Percentiles rank a stretch among this genome's conserved stretches.
Evolutionary conservation across 495 filamentous ascomycete genomes (phyloP).

Genomic region (Elasticomyces elasticus): DNA sequence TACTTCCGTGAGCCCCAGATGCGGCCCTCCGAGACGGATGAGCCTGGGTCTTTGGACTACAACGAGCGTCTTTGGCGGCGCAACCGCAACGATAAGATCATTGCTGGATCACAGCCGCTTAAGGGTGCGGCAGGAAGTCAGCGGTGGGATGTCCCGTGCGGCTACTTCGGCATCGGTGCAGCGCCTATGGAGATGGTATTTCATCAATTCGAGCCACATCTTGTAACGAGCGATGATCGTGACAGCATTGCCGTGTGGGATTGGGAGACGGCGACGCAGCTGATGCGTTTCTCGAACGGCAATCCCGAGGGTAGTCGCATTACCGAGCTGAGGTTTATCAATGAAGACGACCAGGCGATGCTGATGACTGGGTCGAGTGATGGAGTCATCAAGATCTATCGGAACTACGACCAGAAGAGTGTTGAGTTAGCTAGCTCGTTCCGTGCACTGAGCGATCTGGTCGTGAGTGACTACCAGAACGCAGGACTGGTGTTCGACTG

Average conservation of each 20-base stretch:
- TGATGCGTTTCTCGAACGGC: slow-evolving; percentile 84
- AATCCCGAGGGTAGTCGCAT: slow-evolving; percentile 87
- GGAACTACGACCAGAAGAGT: slow-evolving; percentile 67
- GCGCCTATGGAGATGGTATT: slow-evolving; percentile 89
- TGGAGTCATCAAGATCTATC: slow-evolving; percentile 86
- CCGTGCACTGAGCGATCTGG: slow-evolving; percentile 82
- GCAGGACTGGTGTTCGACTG: slow-evolving; percentile 95
- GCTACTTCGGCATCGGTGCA: slow-evolving; percentile 73
- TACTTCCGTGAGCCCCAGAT: slow-evolving; percentile 99
- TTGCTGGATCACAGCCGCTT: slow-evolving; percentile 82
- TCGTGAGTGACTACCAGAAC: slow-evolving; percentile 84
- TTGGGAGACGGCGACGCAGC: slow-evolving; percentile 61
- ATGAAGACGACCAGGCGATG: slow-evolving; percentile 93
- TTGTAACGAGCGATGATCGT: slow-evolving; percentile 86
- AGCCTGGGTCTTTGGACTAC: slow-evolving; percentile 94
- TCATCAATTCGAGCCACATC: slow-evolving; percentile 94
- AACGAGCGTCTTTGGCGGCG: slow-evolving; percentile 90
- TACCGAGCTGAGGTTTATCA: slow-evolving; percentile 91
- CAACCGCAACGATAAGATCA: slow-evolving; percentile 83
- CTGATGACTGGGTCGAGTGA: slow-evolving; percentile 92
- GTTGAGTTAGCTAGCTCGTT: slow-evolving; percentile 87
- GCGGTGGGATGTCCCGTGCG: slow-evolving; percentile 68
- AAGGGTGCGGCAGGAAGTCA: slow-evolving; percentile 76
- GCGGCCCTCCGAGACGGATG: slow-evolving; percentile 89
- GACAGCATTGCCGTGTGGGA: slow-evolving; percentile 92